Base-by-base conservation (phyloP, 140 eudicot genomes). In the Bidens hawaiensis region DNA sequence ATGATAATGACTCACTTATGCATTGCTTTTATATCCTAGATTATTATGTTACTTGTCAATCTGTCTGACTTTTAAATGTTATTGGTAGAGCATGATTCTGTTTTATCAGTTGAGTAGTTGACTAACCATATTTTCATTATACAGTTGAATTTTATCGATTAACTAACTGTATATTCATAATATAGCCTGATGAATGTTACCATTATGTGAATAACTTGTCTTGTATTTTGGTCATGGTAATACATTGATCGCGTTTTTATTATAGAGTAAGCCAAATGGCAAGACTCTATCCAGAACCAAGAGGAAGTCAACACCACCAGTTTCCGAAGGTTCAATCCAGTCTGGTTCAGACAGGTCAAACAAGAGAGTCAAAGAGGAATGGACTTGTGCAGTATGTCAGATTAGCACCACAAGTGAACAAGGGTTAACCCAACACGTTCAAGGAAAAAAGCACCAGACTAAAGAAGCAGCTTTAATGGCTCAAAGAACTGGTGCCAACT, bases 311-410 rank as follows among this genome's bases (percentile, higher is more conserved):
- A 43, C 24, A 22, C 12, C 80, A 14, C 61, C 64, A 14, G 73
- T 65, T 8, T 60, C 26, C 16, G 75, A 5, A 23, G 71, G 45
- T 27, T 38, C 65, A 27, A 61, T 63, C 47, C 69, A 59, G 60
- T 67, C 42, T 70, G 65, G 60, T 23, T 52, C 62, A 40, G 49
- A 23, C 27, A 56, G 54, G 56, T 57, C 54, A 22, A 76, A 51
- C 69, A 89, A 69, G 58, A 73, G 72, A 73, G 57, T 40, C 17
- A 83, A 56, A 24, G 78, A 68, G 36, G 93, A 83, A 38, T 81
- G 95, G 95, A 81, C 76, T 55, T 89, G 97, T 60, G 87, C 82
- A 30, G 27, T 89, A 8, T 86, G 97, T 47, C 83, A 75, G 7
- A 79, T 90, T 38, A 76, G 74, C 34, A 76, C 85, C 67, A 86